These are phyloP conservation scores for Ceratobasidium sp. DNA, from an alignment of 1,284 basidiomycete genomes.

Conservation along the genomic window DNA sequence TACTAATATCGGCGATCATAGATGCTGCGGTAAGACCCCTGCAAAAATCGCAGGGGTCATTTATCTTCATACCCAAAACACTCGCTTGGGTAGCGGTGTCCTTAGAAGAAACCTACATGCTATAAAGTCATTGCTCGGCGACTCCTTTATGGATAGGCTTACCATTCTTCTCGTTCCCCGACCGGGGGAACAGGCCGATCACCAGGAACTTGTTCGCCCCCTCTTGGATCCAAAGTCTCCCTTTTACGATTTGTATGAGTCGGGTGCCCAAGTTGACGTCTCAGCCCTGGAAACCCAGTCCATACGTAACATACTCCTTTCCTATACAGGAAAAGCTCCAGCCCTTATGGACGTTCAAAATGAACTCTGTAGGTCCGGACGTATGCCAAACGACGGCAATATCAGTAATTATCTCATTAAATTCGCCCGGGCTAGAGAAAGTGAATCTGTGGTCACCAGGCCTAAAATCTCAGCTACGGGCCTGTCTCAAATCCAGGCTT, in stretches of 20 bases:
- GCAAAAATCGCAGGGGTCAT: not conserved
- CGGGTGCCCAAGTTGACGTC: not conserved
- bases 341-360: not conserved
- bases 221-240: conserved; percentile 2
- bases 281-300: not conserved
- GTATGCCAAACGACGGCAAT: not conserved
- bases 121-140: conserved; percentile 1
- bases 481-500: too few species aligned
- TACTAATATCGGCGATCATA: not conserved
- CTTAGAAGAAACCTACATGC: not conserved
- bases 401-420: not conserved
- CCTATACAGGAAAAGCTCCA: not conserved
- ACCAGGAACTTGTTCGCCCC: not conserved
- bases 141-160: not conserved
- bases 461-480: too few species aligned
- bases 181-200: not conserved
- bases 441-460: too few species aligned
- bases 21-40: not conserved
- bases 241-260: not conserved
- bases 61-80: conserved; percentile 11
- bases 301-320: not conserved
- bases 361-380: not conserved
- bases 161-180: conserved; percentile 9
- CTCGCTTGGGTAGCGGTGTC: not conserved
- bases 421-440: not conserved